Base-by-base conservation (phyloP, 2,329 filamentous ascomycete genomes). In the Alternaria brassicae region DNA sequence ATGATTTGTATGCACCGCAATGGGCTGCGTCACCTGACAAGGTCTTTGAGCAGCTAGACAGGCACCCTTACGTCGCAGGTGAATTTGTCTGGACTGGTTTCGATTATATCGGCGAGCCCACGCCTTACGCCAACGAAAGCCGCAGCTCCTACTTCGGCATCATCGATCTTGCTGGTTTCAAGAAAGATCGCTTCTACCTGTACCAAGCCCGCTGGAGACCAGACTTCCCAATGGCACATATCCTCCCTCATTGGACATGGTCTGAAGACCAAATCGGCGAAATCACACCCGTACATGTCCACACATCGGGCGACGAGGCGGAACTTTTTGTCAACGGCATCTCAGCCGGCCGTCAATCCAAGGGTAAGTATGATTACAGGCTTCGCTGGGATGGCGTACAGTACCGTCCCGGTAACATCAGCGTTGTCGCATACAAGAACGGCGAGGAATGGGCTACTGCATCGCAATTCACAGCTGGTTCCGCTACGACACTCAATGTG, bases 191-290 rank as follows among this genome's bases (percentile, higher is more conserved):
- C 1, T 86, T 82, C 69, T 86, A 80, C 62, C 66, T 86, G 4
- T 87, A 86, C 60, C 85, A 86, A 65, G 71, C 83, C 0, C 80
- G 83, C 7, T 87, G 84, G 85, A 74, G 80, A 3, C 76, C 84
- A 0, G 80, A 83, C 15, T 53, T 84, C 0, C 72, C 64, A 2
- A 79, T 82, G 72, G 84, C 82, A 3, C 83, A 86, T 63, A 81
- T 86, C 17, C 77, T 86, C 0, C 84, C 84, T 2, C 84, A 86
- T 66, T 86, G 84, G 84, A 85, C 77, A 10, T 87, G 83, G 82
- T 80, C 82, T 7, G 56, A 40, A 0, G 58, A 81, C 15, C 74
- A 83, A 0, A 76, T 77, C 0, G 82, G 82, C 2, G 61, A 80
- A 55, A 74, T 81, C 1, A 86, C 84, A 4, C 84, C 84, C 0